Conservation (phyloP, 1,139 yeast genomes). For the Ogataea hybrid region DNA sequence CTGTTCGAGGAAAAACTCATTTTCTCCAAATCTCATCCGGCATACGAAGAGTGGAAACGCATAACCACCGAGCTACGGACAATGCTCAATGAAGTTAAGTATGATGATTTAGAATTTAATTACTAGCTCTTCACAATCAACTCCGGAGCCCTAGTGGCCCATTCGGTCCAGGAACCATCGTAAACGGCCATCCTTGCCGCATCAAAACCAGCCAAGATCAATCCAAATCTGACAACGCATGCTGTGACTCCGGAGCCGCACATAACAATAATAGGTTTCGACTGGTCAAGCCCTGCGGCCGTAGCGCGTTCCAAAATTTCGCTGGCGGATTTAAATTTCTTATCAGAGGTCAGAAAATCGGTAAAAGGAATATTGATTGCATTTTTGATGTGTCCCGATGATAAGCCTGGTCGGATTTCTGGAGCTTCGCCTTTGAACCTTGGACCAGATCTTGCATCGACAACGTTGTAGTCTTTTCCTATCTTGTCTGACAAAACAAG, state of each 20-base stretch:
- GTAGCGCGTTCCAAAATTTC: slow-evolving; percentile 48
- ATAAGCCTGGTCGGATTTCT: slow-evolving; percentile 84
- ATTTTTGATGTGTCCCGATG: slow-evolving; percentile 89
- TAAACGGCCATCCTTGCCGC: slow-evolving; percentile 60
- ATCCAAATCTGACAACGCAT: slow-evolving; percentile 71
- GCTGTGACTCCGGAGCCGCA: slow-evolving; percentile 98
- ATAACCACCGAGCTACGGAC: slow-evolving; percentile 17
- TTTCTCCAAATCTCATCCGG: slow-evolving; percentile 3
- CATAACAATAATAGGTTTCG: slow-evolving; percentile 73
- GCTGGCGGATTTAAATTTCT: slow-evolving; percentile 47
- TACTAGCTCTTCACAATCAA: slow-evolving; percentile 24
- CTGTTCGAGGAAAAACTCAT: slow-evolving; percentile 14
- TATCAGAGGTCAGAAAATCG: slow-evolving; percentile 51
- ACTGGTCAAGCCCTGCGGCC: slow-evolving; percentile 37
- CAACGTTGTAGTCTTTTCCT: slow-evolving; percentile 47
- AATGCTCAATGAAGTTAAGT: slow-evolving; percentile 19
- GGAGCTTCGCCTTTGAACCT: slow-evolving; percentile 77
- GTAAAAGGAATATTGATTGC: slow-evolving; percentile 75
- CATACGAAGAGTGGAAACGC: slow-evolving; percentile 21
- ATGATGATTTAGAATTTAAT: slow-evolving; percentile 20
- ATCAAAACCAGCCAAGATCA: slow-evolving; percentile 54
- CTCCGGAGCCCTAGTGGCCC: slow-evolving; percentile 34
- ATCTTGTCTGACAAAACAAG: slow-evolving; percentile 51
- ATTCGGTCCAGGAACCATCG: slow-evolving; percentile 90
- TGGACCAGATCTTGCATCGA: slow-evolving; percentile 80